phyloP scores from a whole-genome alignment of 805 yeast genomes.

The Priceomyces melissophilus region DNA sequence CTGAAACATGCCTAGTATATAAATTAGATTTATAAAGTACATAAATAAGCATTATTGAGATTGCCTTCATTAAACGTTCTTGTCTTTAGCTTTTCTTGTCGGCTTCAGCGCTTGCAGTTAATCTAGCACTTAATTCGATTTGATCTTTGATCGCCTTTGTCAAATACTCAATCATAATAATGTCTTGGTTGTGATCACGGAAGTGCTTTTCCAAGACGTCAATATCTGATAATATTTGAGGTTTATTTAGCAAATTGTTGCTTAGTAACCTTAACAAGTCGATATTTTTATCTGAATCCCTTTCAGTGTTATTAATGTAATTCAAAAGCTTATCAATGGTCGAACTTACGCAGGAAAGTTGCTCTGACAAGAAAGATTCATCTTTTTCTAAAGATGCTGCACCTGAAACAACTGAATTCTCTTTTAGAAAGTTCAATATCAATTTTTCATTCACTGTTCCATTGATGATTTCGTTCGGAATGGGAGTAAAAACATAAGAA shows the following conservation, averaged over 20 bases:
- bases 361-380: constrained; percentile 43
- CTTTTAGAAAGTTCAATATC: constrained; percentile 47
- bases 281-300: constrained; percentile 43
- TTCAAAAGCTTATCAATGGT: constrained; percentile 48
- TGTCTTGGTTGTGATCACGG: constrained; percentile 73
- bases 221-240: constrained; percentile 46
- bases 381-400: constrained; percentile 35
- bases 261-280: constrained; percentile 66
- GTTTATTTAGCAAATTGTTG: constrained; percentile 51
- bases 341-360: constrained; percentile 43
- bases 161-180: constrained; percentile 75
- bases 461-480: constrained; percentile 62
- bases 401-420: constrained; percentile 27
- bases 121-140: constrained; percentile 71
- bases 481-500: constrained; percentile 69
- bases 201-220: constrained; percentile 57
- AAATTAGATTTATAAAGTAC: no score
- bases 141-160: constrained; percentile 84
- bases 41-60: no score
- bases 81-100: constrained; percentile 14
- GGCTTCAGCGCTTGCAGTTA: constrained; percentile 47
- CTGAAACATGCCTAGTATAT: no score
- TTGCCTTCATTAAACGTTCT: background rate
- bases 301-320: constrained; percentile 42
- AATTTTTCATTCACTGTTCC: constrained; percentile 54